Base-by-base conservation (phyloP, 2,329 filamentous ascomycete genomes). In the Pseudocercospora pini-densiflorae region DNA sequence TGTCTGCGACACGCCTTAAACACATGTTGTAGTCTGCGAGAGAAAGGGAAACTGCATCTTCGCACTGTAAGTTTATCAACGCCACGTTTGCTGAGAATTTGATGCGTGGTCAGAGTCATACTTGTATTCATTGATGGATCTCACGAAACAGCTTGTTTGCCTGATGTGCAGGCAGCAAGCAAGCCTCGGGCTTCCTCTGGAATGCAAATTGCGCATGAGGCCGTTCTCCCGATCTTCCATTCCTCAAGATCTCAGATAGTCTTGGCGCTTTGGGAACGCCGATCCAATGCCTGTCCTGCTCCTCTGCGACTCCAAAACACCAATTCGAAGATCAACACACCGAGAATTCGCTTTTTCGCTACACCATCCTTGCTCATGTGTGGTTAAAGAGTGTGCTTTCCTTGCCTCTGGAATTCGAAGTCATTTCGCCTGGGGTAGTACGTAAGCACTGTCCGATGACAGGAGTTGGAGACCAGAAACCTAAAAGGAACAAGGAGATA, bases 131-230 rank as follows among this genome's bases (percentile, higher is more conserved):
- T 57, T 51, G 59, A 40, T 59, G 40, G 33, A 16, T 53, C 19
- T 36, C 36, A 23, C 29, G 21, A 33, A 55, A 27, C 16, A 27
- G 29, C 59, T 19, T 68, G 62, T 71, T 70, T 71, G 70, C 66
- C 55, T 36, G 64, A 67, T 65, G 57, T 31, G 19, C 54, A 57
- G 49, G 58, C 58, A 63, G 65, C 65, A 67, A 67, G 51, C 60
- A 58, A 53, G 60, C 59, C 40, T 43, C 40, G 40, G 49, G 36
- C 62, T 57, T 59, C 43, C 61, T 65, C 59, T 66, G 66, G 63
- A 69, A 67, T 69, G 43, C 57, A 60, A 40, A 36, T 45, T 36
- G 31, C 53, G 68, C 71, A 72, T 67, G 65, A 70, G 68, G 68
- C 60, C 67, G 66, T 68, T 67, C 60, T 33, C 51, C 36, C 36